These are phyloP conservation scores for Kodamaea derodonti DNA, from an alignment of 1,139 yeast genomes.

Conservation along the genomic window DNA sequence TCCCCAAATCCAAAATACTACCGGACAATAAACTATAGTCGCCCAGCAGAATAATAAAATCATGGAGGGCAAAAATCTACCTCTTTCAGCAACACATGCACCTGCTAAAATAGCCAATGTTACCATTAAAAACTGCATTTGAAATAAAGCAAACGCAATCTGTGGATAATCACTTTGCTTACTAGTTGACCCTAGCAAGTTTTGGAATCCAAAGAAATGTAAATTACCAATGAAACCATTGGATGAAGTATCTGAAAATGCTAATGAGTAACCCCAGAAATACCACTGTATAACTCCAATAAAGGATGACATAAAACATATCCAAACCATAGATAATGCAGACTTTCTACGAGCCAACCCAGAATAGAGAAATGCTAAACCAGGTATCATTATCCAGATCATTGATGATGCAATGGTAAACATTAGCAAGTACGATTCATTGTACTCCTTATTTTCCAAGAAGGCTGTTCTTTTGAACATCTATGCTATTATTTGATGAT, in stretches of 20 bases:
- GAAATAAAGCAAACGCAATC: constrained; percentile 79
- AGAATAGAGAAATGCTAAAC: constrained; percentile 87
- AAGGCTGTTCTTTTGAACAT: constrained; percentile 28
- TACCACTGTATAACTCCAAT: constrained; percentile 93
- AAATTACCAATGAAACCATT: constrained; percentile 87
- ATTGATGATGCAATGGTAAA: constrained; percentile 61
- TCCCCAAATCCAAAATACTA: constrained; percentile 95
- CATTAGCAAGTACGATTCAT: constrained; percentile 40
- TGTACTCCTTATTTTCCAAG: constrained; percentile 39
- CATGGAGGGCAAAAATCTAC: constrained; percentile 81
- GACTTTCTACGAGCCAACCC: constrained; percentile 91
- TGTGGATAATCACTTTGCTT: constrained; percentile 62
- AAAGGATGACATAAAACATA: constrained; percentile 67
- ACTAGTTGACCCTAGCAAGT: constrained; percentile 53
- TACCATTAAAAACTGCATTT: constrained; percentile 87
- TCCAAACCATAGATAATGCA: constrained; percentile 87
- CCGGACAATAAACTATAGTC: constrained; percentile 87
- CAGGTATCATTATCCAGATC: constrained; percentile 92
- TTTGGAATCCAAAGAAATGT: constrained; percentile 74
- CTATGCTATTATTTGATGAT: not conserved
- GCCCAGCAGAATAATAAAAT: constrained; percentile 85
- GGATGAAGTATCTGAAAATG: constrained; percentile 71
- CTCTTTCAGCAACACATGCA: constrained; percentile 87
- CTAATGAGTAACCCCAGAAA: constrained; percentile 95
- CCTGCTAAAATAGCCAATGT: constrained; percentile 91